phyloP scores from a whole-genome alignment of 1,139 yeast genomes.

The Blastobotrys buckinghamii region DNA sequence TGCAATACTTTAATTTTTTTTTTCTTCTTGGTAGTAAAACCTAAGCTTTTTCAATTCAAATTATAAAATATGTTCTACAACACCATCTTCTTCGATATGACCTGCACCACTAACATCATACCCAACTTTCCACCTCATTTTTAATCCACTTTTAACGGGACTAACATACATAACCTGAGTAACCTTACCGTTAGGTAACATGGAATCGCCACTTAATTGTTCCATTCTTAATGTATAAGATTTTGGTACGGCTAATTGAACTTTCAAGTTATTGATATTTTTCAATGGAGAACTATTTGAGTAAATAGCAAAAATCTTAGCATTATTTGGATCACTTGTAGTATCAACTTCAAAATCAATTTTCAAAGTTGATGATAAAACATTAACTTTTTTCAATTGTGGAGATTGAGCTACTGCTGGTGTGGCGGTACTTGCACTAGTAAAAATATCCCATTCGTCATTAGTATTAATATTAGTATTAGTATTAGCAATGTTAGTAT shows the following conservation, averaged over 20 bases:
- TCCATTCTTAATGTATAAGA: constrained; percentile 56
- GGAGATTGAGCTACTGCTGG: constrained; percentile 16
- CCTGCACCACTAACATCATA: constrained; percentile 32
- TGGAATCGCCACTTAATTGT: constrained; percentile 58
- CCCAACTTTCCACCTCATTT: constrained; percentile 76
- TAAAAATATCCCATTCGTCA: constrained; percentile 19
- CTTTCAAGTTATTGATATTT: constrained; percentile 47
- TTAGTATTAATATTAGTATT: background rate
- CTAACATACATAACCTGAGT: constrained; percentile 57
- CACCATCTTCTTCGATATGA: constrained; percentile 9
- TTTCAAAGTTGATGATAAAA: constrained; percentile 34
- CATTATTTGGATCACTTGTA: constrained; percentile 34
- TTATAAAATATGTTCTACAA: constrained; percentile 8
- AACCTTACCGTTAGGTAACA: constrained; percentile 49
- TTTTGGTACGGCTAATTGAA: constrained; percentile 81
- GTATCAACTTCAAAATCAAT: constrained; percentile 44
- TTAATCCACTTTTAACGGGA: constrained; percentile 41
- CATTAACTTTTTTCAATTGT: constrained; percentile 11
- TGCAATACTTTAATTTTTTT: too few relatives aligned
- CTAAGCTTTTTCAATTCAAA: background rate
- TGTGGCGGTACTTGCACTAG: constrained; percentile 15
- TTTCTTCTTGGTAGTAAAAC: too few relatives aligned
- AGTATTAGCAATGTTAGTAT: constrained; percentile 14
- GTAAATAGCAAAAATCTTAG: constrained; percentile 43
- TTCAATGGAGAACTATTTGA: constrained; percentile 42